phyloP scores from a whole-genome alignment of 345 rosid genomes.

The Hibiscus tridactylites region DNA sequence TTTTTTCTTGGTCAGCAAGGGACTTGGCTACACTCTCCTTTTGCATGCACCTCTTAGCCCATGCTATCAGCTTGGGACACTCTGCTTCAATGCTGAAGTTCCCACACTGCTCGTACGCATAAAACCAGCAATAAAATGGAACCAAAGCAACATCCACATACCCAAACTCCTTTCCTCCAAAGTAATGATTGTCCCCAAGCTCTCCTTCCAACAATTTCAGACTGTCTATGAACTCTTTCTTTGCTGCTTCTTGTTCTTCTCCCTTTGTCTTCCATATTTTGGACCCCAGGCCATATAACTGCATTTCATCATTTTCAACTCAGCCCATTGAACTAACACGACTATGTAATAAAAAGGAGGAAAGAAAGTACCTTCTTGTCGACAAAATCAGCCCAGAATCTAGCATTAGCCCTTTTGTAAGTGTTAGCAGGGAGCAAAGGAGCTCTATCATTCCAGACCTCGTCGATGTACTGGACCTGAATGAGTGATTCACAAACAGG shows the following conservation, averaged over 20 bases:
- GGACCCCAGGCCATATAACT: not conserved
- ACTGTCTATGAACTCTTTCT: not conserved
- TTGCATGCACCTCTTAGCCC: slow-evolving; percentile 4
- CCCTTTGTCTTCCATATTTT: not conserved
- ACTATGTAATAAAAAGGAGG: too few relatives aligned
- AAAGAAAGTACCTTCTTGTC: slow-evolving; percentile 9
- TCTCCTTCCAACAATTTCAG: not conserved
- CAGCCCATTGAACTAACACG: too few relatives aligned
- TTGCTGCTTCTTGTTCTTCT: not conserved
- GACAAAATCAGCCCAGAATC: slow-evolving; percentile 5
- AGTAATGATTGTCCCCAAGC: not conserved
- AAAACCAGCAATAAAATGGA: slow-evolving; percentile 5
- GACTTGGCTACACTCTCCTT: slow-evolving; percentile 4
- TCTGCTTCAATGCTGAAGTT: slow-evolving; percentile 2
- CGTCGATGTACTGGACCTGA: slow-evolving; percentile 15
- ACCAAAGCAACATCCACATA: not conserved
- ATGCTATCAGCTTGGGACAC: slow-evolving; percentile 3
- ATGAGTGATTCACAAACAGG: slow-evolving; percentile 12
- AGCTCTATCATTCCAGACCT: slow-evolving; percentile 4
- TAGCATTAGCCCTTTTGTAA: slow-evolving; percentile 5
- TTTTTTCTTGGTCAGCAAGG: not conserved
- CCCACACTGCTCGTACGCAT: not conserved
- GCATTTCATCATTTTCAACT: not conserved
- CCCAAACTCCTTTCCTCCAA: not conserved
- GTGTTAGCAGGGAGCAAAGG: slow-evolving; percentile 12